Evolutionary conservation across 768 basidiomycete genomes (phyloP), one percentile per base, ranked within the genome.

Genomic region (Lentinus brumalis): DNA sequence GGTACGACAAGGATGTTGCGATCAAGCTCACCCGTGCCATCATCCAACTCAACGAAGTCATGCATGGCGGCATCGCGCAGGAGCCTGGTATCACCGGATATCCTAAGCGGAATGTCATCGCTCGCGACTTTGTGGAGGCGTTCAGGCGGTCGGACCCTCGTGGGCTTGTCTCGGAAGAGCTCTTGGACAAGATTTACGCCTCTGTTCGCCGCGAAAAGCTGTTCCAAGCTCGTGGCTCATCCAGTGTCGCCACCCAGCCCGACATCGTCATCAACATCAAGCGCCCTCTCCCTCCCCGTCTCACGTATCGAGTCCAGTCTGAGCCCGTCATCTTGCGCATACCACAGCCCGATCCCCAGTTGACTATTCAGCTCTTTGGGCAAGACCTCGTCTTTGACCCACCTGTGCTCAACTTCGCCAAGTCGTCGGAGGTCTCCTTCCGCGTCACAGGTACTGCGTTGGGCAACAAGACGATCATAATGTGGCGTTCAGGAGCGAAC

Each of bases 351-450:
- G 97, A 99, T 73, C 83, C 91, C n/a, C 77, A 86, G 35, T 84
- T 99, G 62, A 81, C 78, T 21, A 90, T 99, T 67, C 86, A 92
- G 68, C 79, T 98, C 15, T 85, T 87, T 57, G 96, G 97, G 9
- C 89, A 94, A 70, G 94, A 93, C 65, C 79, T 98, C 53, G 77
- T 82, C 39, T 97, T 97, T 70, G 94, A 98, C 63, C 96, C 96
- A 3, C 84, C 91, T 0, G 77, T 87, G 32, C 82, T 99, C 11
- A 87, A 80, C 30, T 99, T 98, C 69, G 75, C 85, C 3, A 87
- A 86, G 67, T 88, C 87, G 0, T 79, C 86, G 2, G 90, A 94
- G 67, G 91, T 86, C 16, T 92, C 94, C 14, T 99, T 98, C 81
- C 86, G 94, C 52, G 84, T 98, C 39, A 96, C 85, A 16, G 94